Evolutionary conservation across 1,284 basidiomycete genomes (phyloP).

Genomic region (Flammula alnicola): DNA sequence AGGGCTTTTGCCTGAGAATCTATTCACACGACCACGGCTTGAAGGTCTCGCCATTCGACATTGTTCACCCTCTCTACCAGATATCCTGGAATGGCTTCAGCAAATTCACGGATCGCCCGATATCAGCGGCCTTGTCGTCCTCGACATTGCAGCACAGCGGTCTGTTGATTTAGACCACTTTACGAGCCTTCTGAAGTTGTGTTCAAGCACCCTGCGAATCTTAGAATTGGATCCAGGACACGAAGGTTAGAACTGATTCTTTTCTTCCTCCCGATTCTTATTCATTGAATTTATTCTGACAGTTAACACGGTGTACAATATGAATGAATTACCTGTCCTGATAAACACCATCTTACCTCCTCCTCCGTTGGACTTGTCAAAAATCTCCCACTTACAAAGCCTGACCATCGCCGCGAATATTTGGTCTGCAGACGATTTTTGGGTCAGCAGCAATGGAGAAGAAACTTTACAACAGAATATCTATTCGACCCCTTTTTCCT

Average conservation of each 20-base stretch:
- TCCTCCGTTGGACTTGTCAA: conserved; percentile 8
- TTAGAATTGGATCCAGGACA: conserved; percentile 8
- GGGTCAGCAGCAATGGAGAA: conserved; percentile 14
- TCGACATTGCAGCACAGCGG: neutral
- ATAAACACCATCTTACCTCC: neutral
- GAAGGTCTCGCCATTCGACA: conserved; percentile 2
- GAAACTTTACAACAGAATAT: conserved; percentile 2
- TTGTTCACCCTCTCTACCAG: neutral
- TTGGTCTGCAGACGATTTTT: conserved; percentile 6
- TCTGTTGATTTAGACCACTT: neutral
- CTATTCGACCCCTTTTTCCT: conserved; percentile 9
- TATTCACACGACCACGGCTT: conserved; percentile 2
- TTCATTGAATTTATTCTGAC: neutral
- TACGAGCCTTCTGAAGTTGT: neutral
- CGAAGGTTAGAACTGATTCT: conserved; percentile 1
- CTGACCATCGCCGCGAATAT: conserved; percentile 7
- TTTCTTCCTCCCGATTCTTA: neutral
- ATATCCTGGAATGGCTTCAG: conserved; percentile 10
- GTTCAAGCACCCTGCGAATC: neutral
- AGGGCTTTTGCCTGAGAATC: neutral
- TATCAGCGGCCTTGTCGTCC: conserved; percentile 5
- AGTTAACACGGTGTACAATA: conserved; percentile 12
- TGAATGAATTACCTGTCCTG: neutral
- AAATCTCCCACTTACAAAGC: neutral
- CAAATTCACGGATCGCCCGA: neutral